Conservation (phyloP, 2,329 filamentous ascomycete genomes). For the Epichloe amarillans region DNA sequence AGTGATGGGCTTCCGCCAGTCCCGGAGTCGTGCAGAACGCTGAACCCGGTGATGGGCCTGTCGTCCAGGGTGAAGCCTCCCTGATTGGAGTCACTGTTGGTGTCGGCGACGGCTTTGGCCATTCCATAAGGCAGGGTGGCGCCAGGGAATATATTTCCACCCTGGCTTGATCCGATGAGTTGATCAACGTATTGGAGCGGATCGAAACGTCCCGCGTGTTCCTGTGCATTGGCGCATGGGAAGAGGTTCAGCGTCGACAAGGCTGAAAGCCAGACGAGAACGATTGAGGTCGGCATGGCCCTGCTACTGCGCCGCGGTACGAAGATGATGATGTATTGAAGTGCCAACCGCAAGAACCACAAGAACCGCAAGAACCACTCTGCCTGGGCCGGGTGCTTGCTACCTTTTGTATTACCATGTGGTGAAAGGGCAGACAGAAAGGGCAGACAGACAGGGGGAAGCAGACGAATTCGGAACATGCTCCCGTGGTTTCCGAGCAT, state of each 20-base stretch:
- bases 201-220: slow-evolving; percentile 3
- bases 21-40: slow-evolving; percentile 44
- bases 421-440: too few relatives aligned
- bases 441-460: too few relatives aligned
- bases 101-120: slow-evolving; percentile 44
- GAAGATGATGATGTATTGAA: too few relatives aligned
- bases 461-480: too few relatives aligned
- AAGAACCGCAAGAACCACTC: too few relatives aligned
- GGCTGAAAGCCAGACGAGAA: neutral
- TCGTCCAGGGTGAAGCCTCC: slow-evolving; percentile 43
- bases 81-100: slow-evolving; percentile 26
- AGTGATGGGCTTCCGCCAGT: slow-evolving; percentile 47
- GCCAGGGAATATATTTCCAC: slow-evolving; percentile 30
- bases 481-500: too few relatives aligned
- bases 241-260: neutral
- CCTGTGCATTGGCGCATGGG: neutral
- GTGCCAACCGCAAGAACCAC: too few relatives aligned
- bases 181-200: slow-evolving; percentile 20
- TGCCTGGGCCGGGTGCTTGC: too few relatives aligned
- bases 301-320: too few relatives aligned
- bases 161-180: slow-evolving; percentile 21
- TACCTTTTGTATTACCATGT: too few relatives aligned
- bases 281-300: neutral
- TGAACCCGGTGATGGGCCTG: slow-evolving; percentile 39
- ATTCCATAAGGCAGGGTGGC: slow-evolving; percentile 33